A percentile compares a stretch with the other conserved stretches of the same genome.
Conservation (phyloP, 306 rosid species). For the Delonix regia region DNA sequence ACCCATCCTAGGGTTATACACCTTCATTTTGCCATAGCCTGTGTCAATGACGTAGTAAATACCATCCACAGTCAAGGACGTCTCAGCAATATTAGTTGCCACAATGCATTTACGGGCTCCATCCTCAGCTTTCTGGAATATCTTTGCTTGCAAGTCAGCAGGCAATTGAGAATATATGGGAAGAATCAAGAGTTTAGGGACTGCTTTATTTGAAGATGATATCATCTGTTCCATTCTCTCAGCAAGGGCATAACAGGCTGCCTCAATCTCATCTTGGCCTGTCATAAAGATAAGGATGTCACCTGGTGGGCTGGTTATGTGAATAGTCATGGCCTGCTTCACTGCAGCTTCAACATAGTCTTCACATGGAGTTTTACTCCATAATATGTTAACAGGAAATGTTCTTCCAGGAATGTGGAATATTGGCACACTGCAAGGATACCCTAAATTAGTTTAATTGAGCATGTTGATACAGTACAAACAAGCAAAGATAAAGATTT, state of each 20-base stretch:
- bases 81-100: conserved; percentile 97
- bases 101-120: conserved; percentile 97
- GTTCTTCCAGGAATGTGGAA: conserved; percentile 97
- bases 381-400: conserved; percentile 85
- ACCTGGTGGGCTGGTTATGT: conserved; percentile 92
- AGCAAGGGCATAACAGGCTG: conserved; percentile 92
- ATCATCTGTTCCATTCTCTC: conserved; percentile 90
- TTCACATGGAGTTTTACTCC: conserved; percentile 92
- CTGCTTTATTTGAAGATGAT: conserved; percentile 70
- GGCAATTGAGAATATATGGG: conserved; percentile 99
- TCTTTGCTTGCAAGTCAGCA: conserved; percentile 98
- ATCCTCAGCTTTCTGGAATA: conserved; percentile 93
- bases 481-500: not conserved
- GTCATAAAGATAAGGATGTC: conserved; percentile 98
- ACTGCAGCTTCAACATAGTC: conserved; percentile 98
- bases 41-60: conserved; percentile 93
- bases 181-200: conserved; percentile 88
- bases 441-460: conserved; percentile 27
- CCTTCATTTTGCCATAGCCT: conserved; percentile 98
- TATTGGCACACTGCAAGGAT: conserved; percentile 80
- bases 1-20: conserved; percentile 97
- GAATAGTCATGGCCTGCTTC: conserved; percentile 99
- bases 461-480: conserved; percentile 24
- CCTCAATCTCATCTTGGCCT: conserved; percentile 99
- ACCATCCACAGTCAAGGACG: conserved; percentile 96